Base-by-base conservation (phyloP, 2,329 filamentous ascomycete genomes). In the Fusarium oxysporum region DNA sequence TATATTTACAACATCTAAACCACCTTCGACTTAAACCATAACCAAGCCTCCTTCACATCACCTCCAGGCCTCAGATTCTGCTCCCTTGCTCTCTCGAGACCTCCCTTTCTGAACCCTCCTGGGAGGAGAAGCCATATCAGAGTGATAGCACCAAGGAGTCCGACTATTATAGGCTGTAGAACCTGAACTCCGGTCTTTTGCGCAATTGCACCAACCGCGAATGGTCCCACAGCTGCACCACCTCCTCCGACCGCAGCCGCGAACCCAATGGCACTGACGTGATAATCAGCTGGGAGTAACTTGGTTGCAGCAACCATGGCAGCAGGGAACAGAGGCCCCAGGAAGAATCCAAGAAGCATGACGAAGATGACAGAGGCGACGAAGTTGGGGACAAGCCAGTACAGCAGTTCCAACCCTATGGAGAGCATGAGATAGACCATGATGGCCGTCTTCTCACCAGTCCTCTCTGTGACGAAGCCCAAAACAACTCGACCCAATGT, bases 331-430 rank as follows among this genome's bases (percentile, higher is more conserved):
- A 96, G 81, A 0, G 94, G 93, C 0, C 93, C 94, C 0, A 96
- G 86, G 77, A 95, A 94, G 85, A 96, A 93, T 1, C 94, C 94
- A 65, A 94, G 86, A 1, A 95, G 81, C 0, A 89, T 85, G 28
- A 95, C 92, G 32, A 92, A 91, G 19, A 95, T 85, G 13, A 92
- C 90, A 0, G 92, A 93, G 33, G 92, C 91, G 68, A 92, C 87
- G 78, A 96, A 94, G 62, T 89, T 89, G 0, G 93, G 93, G 1
- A 96, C 91, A 8, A 95, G 89, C 93, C 93, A 96, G 83, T 95
- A 94, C 65, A 95, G 81, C 5, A 96, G 83, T 78, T 94, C 87
- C 35, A 94, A 85, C 0, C 77, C 89, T 58, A 94, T 88, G 19
- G 88, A 87, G 14, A 91, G 78, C 7, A 88, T 76, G 12, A 96